phyloP scores from a whole-genome alignment of 2,329 filamentous ascomycete species.

The Pleomassaria siparia region DNA sequence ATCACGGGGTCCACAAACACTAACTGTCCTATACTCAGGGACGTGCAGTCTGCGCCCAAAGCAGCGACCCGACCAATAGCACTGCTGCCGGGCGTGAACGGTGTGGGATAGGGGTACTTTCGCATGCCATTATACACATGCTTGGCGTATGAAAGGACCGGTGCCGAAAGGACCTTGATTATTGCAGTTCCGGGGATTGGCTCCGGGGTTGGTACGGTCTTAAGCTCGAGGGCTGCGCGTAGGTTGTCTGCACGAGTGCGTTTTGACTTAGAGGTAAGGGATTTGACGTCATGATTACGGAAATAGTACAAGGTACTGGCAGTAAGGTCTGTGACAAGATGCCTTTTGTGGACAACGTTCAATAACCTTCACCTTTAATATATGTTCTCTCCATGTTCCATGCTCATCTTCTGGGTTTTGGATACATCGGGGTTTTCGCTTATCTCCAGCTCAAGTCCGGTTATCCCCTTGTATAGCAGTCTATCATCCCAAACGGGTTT shows the following conservation, averaged over 20 bases:
- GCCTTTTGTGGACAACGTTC: no score
- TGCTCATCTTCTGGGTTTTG: no score
- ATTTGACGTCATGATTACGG: background rate
- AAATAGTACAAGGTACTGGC: background rate
- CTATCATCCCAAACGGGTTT: no score
- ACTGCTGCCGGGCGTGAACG: constrained; percentile 37
- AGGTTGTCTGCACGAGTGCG: constrained; percentile 32
- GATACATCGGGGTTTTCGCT: background rate
- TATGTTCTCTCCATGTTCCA: background rate
- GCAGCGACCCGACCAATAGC: constrained; percentile 43
- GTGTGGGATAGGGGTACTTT: constrained; percentile 35
- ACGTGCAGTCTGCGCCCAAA: constrained; percentile 41
- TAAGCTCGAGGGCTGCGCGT: constrained; percentile 26
- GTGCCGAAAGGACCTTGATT: constrained; percentile 42
- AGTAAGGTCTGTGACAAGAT: background rate
- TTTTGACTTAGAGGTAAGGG: constrained; percentile 14
- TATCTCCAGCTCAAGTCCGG: constrained; percentile 1
- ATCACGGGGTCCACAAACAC: constrained; percentile 44
- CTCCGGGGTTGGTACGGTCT: constrained; percentile 37
- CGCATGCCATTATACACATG: constrained; percentile 46
- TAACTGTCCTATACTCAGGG: constrained; percentile 42
- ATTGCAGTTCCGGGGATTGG: constrained; percentile 43
- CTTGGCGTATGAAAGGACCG: constrained; percentile 45
- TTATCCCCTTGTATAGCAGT: no score
- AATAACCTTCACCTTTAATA: background rate